These are phyloP conservation scores for Rauvolfia tetraphylla DNA, from an alignment of 257 asterid genomes.

Conservation along the genomic window DNA sequence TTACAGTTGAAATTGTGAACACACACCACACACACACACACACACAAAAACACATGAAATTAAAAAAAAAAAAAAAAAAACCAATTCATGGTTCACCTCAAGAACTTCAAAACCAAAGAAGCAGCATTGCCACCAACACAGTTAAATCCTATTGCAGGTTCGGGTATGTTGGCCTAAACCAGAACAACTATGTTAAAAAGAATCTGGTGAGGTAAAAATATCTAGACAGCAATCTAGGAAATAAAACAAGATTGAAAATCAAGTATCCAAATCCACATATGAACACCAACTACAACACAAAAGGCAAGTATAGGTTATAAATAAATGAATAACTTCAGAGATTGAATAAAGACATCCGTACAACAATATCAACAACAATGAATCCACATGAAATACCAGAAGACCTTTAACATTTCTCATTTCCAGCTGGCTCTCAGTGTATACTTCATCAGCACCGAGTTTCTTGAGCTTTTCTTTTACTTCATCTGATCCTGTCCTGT, in stretches of 20 bases:
- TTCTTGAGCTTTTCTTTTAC: slow-evolving; percentile 70
- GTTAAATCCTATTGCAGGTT: slow-evolving; percentile 84
- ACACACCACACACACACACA: too few relatives aligned
- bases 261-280: background rate
- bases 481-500: slow-evolving; percentile 87
- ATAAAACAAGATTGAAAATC: background rate
- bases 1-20: slow-evolving; percentile 10
- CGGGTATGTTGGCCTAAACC: slow-evolving; percentile 63
- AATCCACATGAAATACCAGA: slow-evolving; percentile 53
- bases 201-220: background rate
- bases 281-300: background rate
- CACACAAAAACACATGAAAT: too few relatives aligned
- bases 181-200: slow-evolving; percentile 3
- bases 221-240: background rate
- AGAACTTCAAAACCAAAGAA: slow-evolving; percentile 75
- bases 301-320: background rate
- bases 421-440: slow-evolving; percentile 77
- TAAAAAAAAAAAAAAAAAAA: background rate
- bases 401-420: slow-evolving; percentile 70
- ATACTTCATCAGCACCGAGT: slow-evolving; percentile 88
- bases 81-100: slow-evolving; percentile 48
- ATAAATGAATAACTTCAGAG: background rate
- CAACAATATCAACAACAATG: background rate
- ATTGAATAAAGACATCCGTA: slow-evolving; percentile 2
- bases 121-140: slow-evolving; percentile 98